phyloP scores from a whole-genome alignment of 2,329 filamentous ascomycete genomes.

The Achaetomium macrosporum region DNA sequence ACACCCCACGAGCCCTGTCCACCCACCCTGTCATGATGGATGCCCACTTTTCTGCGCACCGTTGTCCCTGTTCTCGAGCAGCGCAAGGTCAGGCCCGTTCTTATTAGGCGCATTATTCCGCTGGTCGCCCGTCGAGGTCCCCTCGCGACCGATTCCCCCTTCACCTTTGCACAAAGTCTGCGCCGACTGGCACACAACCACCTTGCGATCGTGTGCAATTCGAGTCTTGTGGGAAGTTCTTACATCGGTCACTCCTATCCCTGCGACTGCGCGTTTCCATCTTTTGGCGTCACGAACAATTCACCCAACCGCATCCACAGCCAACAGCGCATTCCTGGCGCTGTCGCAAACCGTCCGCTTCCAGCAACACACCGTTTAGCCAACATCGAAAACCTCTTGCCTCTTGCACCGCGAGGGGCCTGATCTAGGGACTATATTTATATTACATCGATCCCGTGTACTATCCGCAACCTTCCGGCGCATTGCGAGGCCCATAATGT shows the following conservation, averaged over 20 bases:
- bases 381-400: not conserved
- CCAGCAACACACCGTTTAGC: not conserved
- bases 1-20: constrained; percentile 19
- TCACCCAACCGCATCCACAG: not conserved
- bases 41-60: constrained; percentile 22
- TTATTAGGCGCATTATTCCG: constrained; percentile 29
- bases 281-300: not conserved
- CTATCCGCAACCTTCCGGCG: not conserved
- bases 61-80: constrained; percentile 15
- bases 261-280: not conserved
- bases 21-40: too few species aligned
- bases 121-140: constrained; percentile 9
- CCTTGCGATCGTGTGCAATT: not conserved
- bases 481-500: constrained; percentile 37
- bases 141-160: constrained; percentile 17
- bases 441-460: too few species aligned
- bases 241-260: not conserved
- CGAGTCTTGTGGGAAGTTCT: not conserved
- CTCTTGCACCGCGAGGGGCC: constrained; percentile 9
- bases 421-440: too few species aligned
- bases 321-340: constrained; percentile 13
- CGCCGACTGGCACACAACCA: constrained; percentile 4
- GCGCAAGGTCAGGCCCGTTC: constrained; percentile 11
- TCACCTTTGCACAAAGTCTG: constrained; percentile 13
- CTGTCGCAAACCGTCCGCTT: not conserved